Evolutionary conservation across 352 stramenopile genomes (phyloP).

Genomic region (Blastocystis sp.): DNA sequence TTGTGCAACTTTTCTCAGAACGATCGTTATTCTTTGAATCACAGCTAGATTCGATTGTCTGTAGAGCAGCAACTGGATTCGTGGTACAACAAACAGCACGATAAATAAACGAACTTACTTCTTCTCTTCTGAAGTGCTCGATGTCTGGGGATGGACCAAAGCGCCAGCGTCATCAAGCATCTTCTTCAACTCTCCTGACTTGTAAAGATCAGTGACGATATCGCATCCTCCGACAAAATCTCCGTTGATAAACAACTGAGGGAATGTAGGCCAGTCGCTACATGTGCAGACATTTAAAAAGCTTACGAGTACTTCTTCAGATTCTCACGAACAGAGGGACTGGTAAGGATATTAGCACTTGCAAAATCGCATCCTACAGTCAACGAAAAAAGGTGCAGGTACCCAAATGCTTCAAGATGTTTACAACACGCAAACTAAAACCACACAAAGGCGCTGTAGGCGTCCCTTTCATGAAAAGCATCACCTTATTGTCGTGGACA

Average conservation of each 20-base stretch:
- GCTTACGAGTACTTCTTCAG: slow-evolving; percentile 84
- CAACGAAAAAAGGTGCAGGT: background rate
- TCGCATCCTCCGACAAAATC: slow-evolving; percentile 81
- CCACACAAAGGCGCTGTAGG: slow-evolving; percentile 77
- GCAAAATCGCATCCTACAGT: slow-evolving; percentile 76
- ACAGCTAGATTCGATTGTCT: too few relatives aligned
- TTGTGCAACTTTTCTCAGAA: too few relatives aligned
- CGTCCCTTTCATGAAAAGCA: slow-evolving; percentile 85
- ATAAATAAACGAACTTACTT: background rate
- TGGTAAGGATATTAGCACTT: slow-evolving; percentile 80
- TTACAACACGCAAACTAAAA: slow-evolving; percentile 81
- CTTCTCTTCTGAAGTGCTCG: background rate
- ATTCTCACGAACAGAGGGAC: slow-evolving; percentile 78
- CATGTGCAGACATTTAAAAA: background rate
- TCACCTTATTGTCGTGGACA: slow-evolving; percentile 69
- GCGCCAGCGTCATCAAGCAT: slow-evolving; percentile 68
- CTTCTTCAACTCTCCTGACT: slow-evolving; percentile 77
- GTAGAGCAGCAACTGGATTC: too few relatives aligned
- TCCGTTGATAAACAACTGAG: slow-evolving; percentile 81
- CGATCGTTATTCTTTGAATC: too few relatives aligned
- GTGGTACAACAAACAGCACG: too few relatives aligned
- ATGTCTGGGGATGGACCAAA: background rate
- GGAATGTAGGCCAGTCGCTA: slow-evolving; percentile 83
- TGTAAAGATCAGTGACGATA: slow-evolving; percentile 82
- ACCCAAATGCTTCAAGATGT: slow-evolving; percentile 70